These are phyloP conservation scores for Halenospora varia DNA, from an alignment of 495 filamentous ascomycete species.

Conservation along the genomic window DNA sequence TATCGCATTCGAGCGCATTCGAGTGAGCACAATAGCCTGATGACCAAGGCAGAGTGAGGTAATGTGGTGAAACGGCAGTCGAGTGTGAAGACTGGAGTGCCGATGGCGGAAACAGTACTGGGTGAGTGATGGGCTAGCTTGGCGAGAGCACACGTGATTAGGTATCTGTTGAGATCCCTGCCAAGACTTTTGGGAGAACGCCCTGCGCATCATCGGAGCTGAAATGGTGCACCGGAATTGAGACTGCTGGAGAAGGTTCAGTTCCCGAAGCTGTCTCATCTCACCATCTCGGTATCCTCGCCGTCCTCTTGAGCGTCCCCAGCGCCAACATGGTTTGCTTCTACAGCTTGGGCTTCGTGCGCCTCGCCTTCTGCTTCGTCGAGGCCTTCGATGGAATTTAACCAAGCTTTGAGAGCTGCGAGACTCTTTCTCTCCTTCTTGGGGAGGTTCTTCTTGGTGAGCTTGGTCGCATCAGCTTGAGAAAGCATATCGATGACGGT, in stretches of 20 bases:
- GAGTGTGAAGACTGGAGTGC: too few relatives aligned
- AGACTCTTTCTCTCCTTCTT: slow-evolving; percentile 31
- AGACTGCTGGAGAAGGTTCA: neutral
- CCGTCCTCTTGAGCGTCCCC: neutral
- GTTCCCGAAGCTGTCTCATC: slow-evolving; percentile 3
- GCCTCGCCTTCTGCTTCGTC: neutral
- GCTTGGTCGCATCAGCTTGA: slow-evolving; percentile 5
- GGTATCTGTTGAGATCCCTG: neutral
- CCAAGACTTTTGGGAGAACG: neutral
- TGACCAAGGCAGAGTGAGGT: too few relatives aligned
- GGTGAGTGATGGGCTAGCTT: neutral
- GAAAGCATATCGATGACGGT: slow-evolving; percentile 12
- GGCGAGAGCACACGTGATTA: neutral
- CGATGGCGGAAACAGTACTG: too few relatives aligned
- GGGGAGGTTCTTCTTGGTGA: slow-evolving; percentile 11
- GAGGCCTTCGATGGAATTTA: slow-evolving; percentile 3
- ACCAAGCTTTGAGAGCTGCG: slow-evolving; percentile 31
- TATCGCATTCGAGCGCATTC: too few relatives aligned
- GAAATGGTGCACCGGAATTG: neutral
- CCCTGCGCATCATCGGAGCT: slow-evolving; percentile 4
- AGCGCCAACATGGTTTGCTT: neutral
- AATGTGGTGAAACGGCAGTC: too few relatives aligned
- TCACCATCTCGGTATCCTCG: slow-evolving; percentile 14
- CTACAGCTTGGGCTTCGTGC: neutral
- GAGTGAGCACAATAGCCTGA: too few relatives aligned